Percentiles rank a stretch among this genome's conserved stretches.
phyloP scores from a whole-genome alignment of 805 yeast species.

The Kurtzmaniella cleridarum region DNA sequence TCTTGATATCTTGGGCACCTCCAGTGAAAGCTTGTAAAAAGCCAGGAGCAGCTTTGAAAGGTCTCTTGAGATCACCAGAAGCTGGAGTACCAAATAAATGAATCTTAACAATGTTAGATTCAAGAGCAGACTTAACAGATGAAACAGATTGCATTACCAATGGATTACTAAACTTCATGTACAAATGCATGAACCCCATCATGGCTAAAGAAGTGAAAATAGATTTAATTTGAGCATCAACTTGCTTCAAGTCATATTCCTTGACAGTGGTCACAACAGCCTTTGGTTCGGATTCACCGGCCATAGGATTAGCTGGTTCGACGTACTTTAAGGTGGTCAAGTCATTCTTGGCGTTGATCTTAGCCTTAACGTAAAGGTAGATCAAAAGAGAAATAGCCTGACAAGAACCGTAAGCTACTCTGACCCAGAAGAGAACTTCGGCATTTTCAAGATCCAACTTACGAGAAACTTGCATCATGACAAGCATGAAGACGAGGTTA shows the following conservation, averaged over 20 bases:
- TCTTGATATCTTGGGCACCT: constrained; percentile 49
- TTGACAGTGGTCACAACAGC: constrained; percentile 86
- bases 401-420: constrained; percentile 65
- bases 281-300: constrained; percentile 67
- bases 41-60: constrained; percentile 76
- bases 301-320: constrained; percentile 74
- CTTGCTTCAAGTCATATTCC: constrained; percentile 90
- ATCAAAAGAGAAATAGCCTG: constrained; percentile 59
- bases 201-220: constrained; percentile 85
- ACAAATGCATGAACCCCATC: constrained; percentile 98
- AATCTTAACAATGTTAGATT: constrained; percentile 85
- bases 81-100: constrained; percentile 82
- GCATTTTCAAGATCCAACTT: constrained; percentile 87
- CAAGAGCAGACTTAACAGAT: constrained; percentile 85
- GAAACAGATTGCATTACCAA: constrained; percentile 90
- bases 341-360: constrained; percentile 74
- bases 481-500: constrained; percentile 85
- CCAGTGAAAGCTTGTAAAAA: constrained; percentile 61
- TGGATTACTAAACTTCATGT: constrained; percentile 97
- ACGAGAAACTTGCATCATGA: constrained; percentile 93
- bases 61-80: constrained; percentile 89
- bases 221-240: constrained; percentile 73
- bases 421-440: constrained; percentile 61
- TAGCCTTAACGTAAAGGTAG: constrained; percentile 57
- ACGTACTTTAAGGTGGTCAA: constrained; percentile 88